These are phyloP conservation scores for Phytophthora hibernalis DNA, from an alignment of 352 stramenopile species.

Conservation along the genomic window DNA sequence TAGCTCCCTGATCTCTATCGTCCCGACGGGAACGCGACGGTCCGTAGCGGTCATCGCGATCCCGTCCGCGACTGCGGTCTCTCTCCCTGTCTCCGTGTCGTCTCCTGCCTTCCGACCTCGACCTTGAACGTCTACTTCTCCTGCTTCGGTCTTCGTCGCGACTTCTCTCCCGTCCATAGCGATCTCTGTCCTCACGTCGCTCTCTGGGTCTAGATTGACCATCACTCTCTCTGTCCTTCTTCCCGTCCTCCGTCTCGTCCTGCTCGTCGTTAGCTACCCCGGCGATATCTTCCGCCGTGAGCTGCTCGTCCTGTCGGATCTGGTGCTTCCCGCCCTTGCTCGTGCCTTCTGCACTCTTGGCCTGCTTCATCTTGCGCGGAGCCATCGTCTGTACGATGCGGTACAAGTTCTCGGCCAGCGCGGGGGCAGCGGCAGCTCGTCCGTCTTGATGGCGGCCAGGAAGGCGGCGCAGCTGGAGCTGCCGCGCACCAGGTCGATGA, in stretches of 20 bases:
- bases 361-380: slow-evolving; percentile 53
- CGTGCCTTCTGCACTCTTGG: neutral
- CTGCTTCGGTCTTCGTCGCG: slow-evolving; percentile 37
- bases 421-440: slow-evolving; percentile 68
- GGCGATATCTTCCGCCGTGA: slow-evolving; percentile 71
- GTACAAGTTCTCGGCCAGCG: slow-evolving; percentile 80
- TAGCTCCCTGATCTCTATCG: slow-evolving; percentile 41
- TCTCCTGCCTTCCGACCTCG: slow-evolving; percentile 41
- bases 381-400: slow-evolving; percentile 87
- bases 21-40: slow-evolving; percentile 38
- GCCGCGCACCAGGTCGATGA: slow-evolving; percentile 91
- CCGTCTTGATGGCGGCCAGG: slow-evolving; percentile 61
- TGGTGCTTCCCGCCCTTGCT: slow-evolving; percentile 40
- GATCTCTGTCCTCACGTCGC: slow-evolving; percentile 17
- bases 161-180: slow-evolving; percentile 36
- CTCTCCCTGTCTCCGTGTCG: slow-evolving; percentile 29
- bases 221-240: slow-evolving; percentile 25
- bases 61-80: slow-evolving; percentile 37
- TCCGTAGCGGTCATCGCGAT: slow-evolving; percentile 34
- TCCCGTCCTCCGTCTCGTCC: slow-evolving; percentile 5
- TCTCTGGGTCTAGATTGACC: slow-evolving; percentile 23
- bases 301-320: slow-evolving; percentile 71
- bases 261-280: slow-evolving; percentile 46
- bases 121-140: slow-evolving; percentile 48
- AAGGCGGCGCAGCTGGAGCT: slow-evolving; percentile 71